phyloP scores from a whole-genome alignment of 129 eudicot genomes.

The Erigeron canadensis region DNA sequence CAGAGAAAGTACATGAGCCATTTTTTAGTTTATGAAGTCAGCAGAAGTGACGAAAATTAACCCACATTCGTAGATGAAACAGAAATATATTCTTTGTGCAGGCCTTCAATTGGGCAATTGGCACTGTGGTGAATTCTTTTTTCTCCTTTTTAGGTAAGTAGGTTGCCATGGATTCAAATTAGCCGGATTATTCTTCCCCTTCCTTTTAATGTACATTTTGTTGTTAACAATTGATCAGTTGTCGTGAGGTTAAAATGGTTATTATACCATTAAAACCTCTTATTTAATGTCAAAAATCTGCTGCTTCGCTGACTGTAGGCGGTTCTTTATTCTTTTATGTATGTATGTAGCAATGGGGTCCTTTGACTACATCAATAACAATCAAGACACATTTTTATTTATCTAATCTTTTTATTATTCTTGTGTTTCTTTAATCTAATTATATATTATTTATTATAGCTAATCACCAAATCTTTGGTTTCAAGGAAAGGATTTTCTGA shows the following conservation, averaged over 20 bases:
- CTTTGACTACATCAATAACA: conserved; percentile 40
- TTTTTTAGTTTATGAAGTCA: conserved; percentile 25
- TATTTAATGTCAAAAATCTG: conserved; percentile 34
- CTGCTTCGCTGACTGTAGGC: conserved; percentile 51
- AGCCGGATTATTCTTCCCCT: not conserved
- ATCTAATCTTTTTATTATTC: not conserved
- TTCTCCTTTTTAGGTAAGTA: conserved; percentile 32
- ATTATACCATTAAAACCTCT: conserved; percentile 21
- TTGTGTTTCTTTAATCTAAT: no score
- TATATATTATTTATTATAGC: no score
- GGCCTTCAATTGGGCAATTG: conserved; percentile 54
- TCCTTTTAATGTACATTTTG: conserved; percentile 48
- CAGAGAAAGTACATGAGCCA: conserved; percentile 32
- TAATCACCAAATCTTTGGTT: conserved; percentile 18
- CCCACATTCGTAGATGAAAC: conserved; percentile 44
- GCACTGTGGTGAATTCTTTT: conserved; percentile 50
- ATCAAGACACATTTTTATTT: conserved; percentile 18
- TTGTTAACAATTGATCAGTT: conserved; percentile 39
- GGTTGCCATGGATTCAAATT: conserved; percentile 26
- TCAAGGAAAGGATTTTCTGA: conserved; percentile 30
- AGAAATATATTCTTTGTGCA: conserved; percentile 68
- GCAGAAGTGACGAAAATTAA: conserved; percentile 49
- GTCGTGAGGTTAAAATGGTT: conserved; percentile 45
- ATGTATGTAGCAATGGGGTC: conserved; percentile 41
- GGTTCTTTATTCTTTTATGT: conserved; percentile 51